Evolutionary conservation across 768 basidiomycete genomes (phyloP).

Genomic region (Boletus barrowsii): DNA sequence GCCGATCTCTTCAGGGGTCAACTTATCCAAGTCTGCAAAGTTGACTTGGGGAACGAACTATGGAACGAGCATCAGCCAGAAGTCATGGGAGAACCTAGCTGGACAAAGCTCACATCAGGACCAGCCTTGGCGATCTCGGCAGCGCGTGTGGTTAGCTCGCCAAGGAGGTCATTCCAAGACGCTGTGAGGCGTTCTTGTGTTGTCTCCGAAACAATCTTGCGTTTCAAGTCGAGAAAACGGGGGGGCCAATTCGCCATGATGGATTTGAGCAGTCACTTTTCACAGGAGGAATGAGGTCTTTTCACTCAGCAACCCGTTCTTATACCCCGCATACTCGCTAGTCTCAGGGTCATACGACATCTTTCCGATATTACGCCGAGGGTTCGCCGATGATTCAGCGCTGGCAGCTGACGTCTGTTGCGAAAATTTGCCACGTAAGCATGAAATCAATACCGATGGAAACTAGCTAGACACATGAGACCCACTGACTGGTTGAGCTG

Average conservation of each 20-base stretch:
- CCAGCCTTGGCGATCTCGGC: constrained; percentile 45
- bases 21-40: constrained; percentile 48
- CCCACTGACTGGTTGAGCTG: not conserved
- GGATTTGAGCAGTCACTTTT: not conserved
- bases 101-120: constrained; percentile 39
- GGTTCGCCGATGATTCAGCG: constrained; percentile 5
- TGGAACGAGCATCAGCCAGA: not conserved
- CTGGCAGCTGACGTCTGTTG: not conserved
- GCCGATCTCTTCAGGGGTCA: constrained; percentile 45
- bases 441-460: not conserved
- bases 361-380: constrained; percentile 1
- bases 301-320: not conserved
- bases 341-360: not conserved
- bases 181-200: constrained; percentile 46
- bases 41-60: constrained; percentile 64
- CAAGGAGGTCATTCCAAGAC: constrained; percentile 59
- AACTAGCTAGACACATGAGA: not conserved
- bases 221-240: constrained; percentile 58
- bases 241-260: constrained; percentile 22
- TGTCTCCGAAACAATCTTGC: constrained; percentile 49
- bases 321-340: constrained; percentile 6
- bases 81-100: not conserved
- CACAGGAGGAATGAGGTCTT: not conserved
- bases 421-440: not conserved
- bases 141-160: constrained; percentile 46